Percentiles rank a stretch among this genome's conserved stretches.
phyloP scores from a whole-genome alignment of 352 stramenopile genomes.

The Phytophthora pinifolia region DNA sequence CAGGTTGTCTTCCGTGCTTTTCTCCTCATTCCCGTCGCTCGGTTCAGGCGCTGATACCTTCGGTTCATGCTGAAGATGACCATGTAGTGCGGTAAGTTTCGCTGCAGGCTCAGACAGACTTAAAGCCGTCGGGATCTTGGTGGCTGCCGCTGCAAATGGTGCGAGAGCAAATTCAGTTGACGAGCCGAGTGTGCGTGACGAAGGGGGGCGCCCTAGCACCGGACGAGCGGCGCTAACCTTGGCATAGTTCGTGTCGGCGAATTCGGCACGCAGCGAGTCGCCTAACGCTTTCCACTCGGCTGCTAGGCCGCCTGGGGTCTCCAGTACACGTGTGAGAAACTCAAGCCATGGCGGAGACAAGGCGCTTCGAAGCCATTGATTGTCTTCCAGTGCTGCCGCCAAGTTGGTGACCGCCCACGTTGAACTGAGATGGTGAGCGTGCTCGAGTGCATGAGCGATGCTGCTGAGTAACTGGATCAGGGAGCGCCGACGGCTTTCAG shows the following conservation, averaged over 20 bases:
- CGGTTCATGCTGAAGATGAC: not conserved
- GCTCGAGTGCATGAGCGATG: constrained; percentile 28
- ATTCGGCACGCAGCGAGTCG: constrained; percentile 61
- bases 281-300: constrained; percentile 45
- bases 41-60: not conserved
- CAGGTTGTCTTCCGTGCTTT: constrained; percentile 46
- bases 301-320: constrained; percentile 41
- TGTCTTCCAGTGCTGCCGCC: constrained; percentile 34
- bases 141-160: constrained; percentile 9
- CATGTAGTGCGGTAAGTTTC: constrained; percentile 1
- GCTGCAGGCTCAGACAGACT: constrained; percentile 2
- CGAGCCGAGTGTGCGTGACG: constrained; percentile 1
- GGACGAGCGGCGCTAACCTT: constrained; percentile 5
- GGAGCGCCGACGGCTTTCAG: constrained; percentile 1
- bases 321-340: constrained; percentile 31
- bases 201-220: constrained; percentile 2
- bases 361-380: constrained; percentile 42
- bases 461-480: constrained; percentile 28
- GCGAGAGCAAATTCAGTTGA: constrained; percentile 15
- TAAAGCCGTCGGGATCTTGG: constrained; percentile 5
- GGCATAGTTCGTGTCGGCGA: constrained; percentile 33
- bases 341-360: constrained; percentile 30
- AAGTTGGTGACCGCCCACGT: constrained; percentile 43
- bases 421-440: constrained; percentile 46
- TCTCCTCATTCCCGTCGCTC: constrained; percentile 24